A percentile compares a stretch with the other conserved stretches of the same genome.
Conservation (phyloP, 345 rosid species). For the Rhodamnia rubescens region DNA sequence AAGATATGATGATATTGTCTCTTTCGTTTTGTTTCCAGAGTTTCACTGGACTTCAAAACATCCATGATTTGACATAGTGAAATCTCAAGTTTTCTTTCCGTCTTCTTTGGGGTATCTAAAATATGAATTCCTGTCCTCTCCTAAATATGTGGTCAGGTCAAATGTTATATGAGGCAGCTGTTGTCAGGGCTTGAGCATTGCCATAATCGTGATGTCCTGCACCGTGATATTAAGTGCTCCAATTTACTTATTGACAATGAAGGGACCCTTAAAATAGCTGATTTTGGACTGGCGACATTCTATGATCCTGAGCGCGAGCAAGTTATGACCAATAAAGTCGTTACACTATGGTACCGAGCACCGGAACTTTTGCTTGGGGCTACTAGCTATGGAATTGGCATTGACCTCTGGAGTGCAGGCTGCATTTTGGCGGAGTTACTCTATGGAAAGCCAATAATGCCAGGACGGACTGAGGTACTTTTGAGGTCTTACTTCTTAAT, state of each 20-base stretch:
- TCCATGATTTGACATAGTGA: background rate
- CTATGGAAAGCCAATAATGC: conserved; percentile 81
- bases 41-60: background rate
- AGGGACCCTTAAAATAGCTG: conserved; percentile 77
- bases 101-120: background rate
- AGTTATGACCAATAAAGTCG: conserved; percentile 81
- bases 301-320: conserved; percentile 50
- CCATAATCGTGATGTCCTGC: conserved; percentile 68
- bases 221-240: conserved; percentile 87
- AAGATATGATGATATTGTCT: background rate
- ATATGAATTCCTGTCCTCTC: background rate
- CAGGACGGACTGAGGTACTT: conserved; percentile 79
- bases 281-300: conserved; percentile 86
- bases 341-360: conserved; percentile 94
- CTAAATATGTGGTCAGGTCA: conserved; percentile 26
- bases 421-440: conserved; percentile 90
- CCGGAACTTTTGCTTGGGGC: conserved; percentile 95
- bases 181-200: conserved; percentile 88
- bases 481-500: background rate
- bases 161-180: conserved; percentile 81
- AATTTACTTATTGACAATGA: conserved; percentile 73
- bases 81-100: background rate
- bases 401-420: conserved; percentile 98
- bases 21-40: background rate
- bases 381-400: conserved; percentile 52